Evolutionary conservation across 306 rosid species (phyloP).

Genomic region (Psophocarpus tetragonolobus): DNA sequence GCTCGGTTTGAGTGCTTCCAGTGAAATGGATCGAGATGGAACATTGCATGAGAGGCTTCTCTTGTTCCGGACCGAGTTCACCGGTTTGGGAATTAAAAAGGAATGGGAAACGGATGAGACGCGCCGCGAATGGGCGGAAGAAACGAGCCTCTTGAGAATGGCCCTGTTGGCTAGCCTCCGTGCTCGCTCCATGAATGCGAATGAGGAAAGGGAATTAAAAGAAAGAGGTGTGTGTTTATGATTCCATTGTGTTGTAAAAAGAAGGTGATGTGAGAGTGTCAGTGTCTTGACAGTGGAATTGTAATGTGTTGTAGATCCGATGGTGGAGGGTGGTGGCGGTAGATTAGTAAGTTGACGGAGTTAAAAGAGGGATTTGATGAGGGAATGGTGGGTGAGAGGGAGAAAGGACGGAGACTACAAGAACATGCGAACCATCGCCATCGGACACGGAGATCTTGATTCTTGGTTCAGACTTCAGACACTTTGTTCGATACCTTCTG

Average conservation of each 20-base stretch:
- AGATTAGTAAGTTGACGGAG: background rate
- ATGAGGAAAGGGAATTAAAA: background rate
- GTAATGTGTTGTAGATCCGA: too few species aligned
- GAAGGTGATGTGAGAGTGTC: background rate
- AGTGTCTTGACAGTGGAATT: background rate
- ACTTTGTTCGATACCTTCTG: background rate
- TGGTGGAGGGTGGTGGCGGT: too few species aligned
- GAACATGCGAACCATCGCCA: background rate
- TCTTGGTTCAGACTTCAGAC: background rate
- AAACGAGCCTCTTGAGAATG: slow-evolving; percentile 68
- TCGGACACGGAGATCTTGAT: slow-evolving; percentile 27
- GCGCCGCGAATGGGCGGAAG: slow-evolving; percentile 66
- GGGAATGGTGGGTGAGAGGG: background rate
- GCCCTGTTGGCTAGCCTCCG: slow-evolving; percentile 83
- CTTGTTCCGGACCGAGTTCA: slow-evolving; percentile 24
- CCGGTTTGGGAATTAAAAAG: slow-evolving; percentile 42
- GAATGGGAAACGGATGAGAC: slow-evolving; percentile 65
- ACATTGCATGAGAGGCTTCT: slow-evolving; percentile 20
- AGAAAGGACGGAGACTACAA: background rate
- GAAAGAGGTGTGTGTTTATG: too few species aligned
- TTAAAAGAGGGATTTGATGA: background rate
- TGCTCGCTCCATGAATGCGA: slow-evolving; percentile 81
- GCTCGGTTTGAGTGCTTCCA: slow-evolving; percentile 81
- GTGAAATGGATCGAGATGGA: slow-evolving; percentile 71
- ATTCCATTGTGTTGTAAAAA: background rate